These are phyloP conservation scores for Amanita pallidorosea DNA, from an alignment of 768 basidiomycete genomes.

Conservation along the genomic window DNA sequence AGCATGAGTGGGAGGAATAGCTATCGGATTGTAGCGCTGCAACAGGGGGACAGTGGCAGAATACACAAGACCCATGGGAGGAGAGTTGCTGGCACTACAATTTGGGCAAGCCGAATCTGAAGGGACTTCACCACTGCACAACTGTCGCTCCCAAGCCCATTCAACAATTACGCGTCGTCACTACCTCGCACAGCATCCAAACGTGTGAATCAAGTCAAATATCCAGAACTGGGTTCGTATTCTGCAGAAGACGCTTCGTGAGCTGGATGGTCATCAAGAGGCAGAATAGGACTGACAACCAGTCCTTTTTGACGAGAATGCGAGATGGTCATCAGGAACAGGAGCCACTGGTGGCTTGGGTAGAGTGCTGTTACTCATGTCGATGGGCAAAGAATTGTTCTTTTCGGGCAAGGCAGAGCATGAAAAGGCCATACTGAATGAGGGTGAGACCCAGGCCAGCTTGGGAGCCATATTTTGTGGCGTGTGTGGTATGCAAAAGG, in stretches of 20 bases:
- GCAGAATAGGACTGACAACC: slow-evolving; percentile 84
- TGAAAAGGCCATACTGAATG: slow-evolving; percentile 83
- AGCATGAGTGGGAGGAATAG: slow-evolving; percentile 43
- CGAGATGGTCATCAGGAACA: slow-evolving; percentile 18
- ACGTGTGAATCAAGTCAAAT: too few relatives aligned
- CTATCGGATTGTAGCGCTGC: slow-evolving; percentile 72
- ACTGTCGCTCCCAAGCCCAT: too few relatives aligned
- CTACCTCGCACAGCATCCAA: too few relatives aligned
- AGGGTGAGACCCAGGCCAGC: slow-evolving; percentile 96
- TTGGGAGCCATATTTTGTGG: slow-evolving; percentile 87
- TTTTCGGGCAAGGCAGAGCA: slow-evolving; percentile 20
- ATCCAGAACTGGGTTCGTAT: too few relatives aligned
- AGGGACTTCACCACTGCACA: slow-evolving; percentile 59
- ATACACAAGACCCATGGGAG: slow-evolving; percentile 34
- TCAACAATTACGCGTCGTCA: too few relatives aligned
- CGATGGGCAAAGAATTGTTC: not conserved
- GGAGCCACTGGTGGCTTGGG: slow-evolving; percentile 13
- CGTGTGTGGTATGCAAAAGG: slow-evolving; percentile 84
- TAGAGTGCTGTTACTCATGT: not conserved
- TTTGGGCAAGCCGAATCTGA: slow-evolving; percentile 62
- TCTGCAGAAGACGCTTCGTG: too few relatives aligned
- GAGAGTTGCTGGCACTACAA: slow-evolving; percentile 54
- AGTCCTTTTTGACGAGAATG: slow-evolving; percentile 60
- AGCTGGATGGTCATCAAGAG: too few relatives aligned
- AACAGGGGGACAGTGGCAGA: slow-evolving; percentile 54